Conservation (phyloP, 148 eudicot genomes). For the Cornus suecica region DNA sequence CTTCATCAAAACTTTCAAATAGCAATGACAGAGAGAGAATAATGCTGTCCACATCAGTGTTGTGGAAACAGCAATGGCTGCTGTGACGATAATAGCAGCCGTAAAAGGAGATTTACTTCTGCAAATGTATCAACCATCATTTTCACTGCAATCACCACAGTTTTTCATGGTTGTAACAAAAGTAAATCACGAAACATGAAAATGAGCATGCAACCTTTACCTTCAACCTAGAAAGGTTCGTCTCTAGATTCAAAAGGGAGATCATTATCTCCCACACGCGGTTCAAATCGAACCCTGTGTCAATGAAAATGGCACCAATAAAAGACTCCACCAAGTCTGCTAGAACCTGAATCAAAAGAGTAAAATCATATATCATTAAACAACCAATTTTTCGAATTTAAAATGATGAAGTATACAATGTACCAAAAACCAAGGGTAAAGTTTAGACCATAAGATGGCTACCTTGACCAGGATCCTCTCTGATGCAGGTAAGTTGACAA, state of each 20-base stretch:
- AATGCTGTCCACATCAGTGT: too few species aligned
- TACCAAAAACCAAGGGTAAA: background rate
- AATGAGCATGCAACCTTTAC: slow-evolving; percentile 23
- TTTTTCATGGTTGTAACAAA: background rate
- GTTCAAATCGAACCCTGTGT: slow-evolving; percentile 73
- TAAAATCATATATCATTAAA: background rate
- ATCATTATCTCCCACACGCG: slow-evolving; percentile 69
- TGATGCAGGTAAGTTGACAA: too few species aligned
- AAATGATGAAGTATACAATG: background rate
- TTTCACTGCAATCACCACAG: background rate
- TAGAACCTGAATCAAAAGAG: slow-evolving; percentile 57
- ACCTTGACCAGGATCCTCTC: slow-evolving; percentile 54
- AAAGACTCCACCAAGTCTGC: slow-evolving; percentile 96
- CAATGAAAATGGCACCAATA: slow-evolving; percentile 84
- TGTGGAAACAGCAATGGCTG: too few species aligned
- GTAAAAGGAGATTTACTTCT: too few species aligned
- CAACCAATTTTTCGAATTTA: too few species aligned
- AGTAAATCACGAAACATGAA: background rate
- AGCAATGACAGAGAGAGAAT: too few species aligned
- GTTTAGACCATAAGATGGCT: background rate
- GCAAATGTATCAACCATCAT: background rate
- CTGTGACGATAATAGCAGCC: too few species aligned
- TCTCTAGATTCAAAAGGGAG: slow-evolving; percentile 61
- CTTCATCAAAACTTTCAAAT: too few species aligned
- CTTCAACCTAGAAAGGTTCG: slow-evolving; percentile 64